phyloP scores from a whole-genome alignment of 2,329 filamentous ascomycete species.

The Monosporascus sp. region DNA sequence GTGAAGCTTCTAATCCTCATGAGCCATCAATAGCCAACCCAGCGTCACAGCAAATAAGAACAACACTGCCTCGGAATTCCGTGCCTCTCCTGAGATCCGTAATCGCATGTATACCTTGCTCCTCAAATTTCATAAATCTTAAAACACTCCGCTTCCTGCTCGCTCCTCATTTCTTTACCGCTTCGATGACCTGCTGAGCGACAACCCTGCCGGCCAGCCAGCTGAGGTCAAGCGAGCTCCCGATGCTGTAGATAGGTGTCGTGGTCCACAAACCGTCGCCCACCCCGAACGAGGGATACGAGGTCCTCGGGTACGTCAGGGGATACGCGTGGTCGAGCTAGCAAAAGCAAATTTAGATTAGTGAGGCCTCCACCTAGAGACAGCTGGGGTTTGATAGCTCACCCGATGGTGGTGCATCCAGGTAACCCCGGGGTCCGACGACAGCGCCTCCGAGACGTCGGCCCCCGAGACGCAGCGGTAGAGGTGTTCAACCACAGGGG shows the following conservation, averaged over 20 bases:
- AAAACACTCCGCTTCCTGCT: too few species aligned
- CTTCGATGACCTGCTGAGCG: constrained; percentile 14
- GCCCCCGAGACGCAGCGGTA: constrained; percentile 12
- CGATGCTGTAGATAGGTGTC: constrained; percentile 14
- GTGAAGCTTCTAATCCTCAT: too few species aligned
- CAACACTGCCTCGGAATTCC: too few species aligned
- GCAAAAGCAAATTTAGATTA: background rate
- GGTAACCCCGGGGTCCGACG: constrained; percentile 7
- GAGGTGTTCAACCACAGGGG: constrained; percentile 8
- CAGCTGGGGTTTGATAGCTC: background rate
- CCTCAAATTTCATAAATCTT: too few species aligned
- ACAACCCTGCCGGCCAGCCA: constrained; percentile 20
- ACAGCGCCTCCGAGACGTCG: constrained; percentile 3
- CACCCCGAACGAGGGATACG: constrained; percentile 14
- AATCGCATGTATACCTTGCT: too few species aligned
- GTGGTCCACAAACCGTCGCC: constrained; percentile 23
- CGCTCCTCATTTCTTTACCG: background rate
- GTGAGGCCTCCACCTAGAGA: background rate
- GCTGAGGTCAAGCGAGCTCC: constrained; percentile 18
- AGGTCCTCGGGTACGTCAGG: constrained; percentile 5
- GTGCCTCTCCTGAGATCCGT: too few species aligned
- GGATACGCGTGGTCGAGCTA: constrained; percentile 21
- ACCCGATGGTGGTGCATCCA: constrained; percentile 13
- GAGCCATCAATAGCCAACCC: too few species aligned
- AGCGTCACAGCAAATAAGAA: too few species aligned